Evolutionary conservation across 1,284 basidiomycete species (phyloP).

Genomic region (Pterulicium gracile): DNA sequence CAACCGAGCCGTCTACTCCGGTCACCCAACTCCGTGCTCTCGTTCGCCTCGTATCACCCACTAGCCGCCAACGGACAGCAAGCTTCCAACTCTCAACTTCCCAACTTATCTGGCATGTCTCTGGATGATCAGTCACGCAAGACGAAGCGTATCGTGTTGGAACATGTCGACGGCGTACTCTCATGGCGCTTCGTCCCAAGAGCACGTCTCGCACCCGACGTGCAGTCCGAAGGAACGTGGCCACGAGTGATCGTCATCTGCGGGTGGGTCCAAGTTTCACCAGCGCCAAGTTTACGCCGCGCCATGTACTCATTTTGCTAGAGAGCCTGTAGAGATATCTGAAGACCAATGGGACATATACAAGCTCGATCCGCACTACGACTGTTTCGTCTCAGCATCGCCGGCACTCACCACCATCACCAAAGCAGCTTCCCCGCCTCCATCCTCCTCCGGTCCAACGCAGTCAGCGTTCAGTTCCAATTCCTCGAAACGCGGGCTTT

Average conservation of each 20-base stretch:
- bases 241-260: conserved; percentile 55
- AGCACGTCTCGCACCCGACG: conserved; percentile 43
- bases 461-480: too few relatives aligned
- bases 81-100: conserved; percentile 12
- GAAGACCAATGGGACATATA: conserved; percentile 78
- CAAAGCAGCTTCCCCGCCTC: conserved; percentile 13
- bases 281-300: not conserved
- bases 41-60: conserved; percentile 62
- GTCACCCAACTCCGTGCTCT: conserved; percentile 38
- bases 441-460: conserved; percentile 11
- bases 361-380: conserved; percentile 62
- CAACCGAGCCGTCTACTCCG: conserved; percentile 50
- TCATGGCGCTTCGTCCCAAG: conserved; percentile 69
- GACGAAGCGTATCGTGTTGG: conserved; percentile 61
- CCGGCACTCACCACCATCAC: conserved; percentile 33
- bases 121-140: conserved; percentile 36
- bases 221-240: conserved; percentile 55
- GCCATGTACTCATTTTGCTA: conserved; percentile 15
- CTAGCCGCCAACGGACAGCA: conserved; percentile 39
- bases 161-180: conserved; percentile 39
- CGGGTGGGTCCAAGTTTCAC: conserved; percentile 38
- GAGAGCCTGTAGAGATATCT: conserved; percentile 37
- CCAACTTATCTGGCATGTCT: conserved; percentile 26
- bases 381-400: conserved; percentile 41
- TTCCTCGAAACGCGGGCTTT: conserved; percentile 13